phyloP scores from a whole-genome alignment of 768 basidiomycete genomes.

The Leccinum truebloodii region DNA sequence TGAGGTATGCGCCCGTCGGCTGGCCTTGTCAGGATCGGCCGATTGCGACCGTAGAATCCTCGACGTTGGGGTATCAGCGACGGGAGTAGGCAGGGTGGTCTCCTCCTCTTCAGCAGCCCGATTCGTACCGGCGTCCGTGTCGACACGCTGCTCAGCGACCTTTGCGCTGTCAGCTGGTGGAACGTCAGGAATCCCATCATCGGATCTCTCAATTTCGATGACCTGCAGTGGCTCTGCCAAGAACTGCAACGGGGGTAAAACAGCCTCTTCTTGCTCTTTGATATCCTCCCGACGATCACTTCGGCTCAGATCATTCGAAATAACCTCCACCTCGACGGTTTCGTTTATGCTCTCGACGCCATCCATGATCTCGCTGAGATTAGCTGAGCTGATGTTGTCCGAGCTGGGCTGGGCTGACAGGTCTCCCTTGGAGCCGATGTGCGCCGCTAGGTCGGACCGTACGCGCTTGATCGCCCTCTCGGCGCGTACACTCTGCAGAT shows the following conservation, averaged over 20 bases:
- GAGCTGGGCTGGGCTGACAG: conserved; percentile 24
- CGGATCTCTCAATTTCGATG: conserved; percentile 27
- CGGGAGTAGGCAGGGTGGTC: conserved; percentile 37
- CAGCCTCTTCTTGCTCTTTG: conserved; percentile 27
- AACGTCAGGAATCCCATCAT: conserved; percentile 19
- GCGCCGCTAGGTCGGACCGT: conserved; percentile 79
- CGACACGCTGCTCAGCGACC: conserved; percentile 16
- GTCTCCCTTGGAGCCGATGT: conserved; percentile 45
- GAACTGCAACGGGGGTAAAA: conserved; percentile 4
- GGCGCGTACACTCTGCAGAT: conserved; percentile 82
- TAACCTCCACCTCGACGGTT: conserved; percentile 26
- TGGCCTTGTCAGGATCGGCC: conserved; percentile 69
- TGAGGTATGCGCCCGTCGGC: conserved; percentile 58
- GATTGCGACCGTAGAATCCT: conserved; percentile 80
- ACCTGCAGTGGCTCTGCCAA: conserved; percentile 12
- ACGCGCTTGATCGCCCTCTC: conserved; percentile 89
- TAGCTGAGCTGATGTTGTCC: conserved; percentile 28
- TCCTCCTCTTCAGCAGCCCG: conserved; percentile 32
- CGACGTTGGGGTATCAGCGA: conserved; percentile 37
- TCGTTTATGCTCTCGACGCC: conserved; percentile 33
- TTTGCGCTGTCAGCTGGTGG: conserved; percentile 10
- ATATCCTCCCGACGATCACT: conserved; percentile 25
- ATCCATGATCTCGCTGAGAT: conserved; percentile 36
- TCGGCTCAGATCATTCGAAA: conserved; percentile 16
- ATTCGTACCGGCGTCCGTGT: conserved; percentile 25